A percentile compares a stretch with the other conserved stretches of the same genome.
Conservation (phyloP, 495 filamentous ascomycete genomes). For the Penicillium subrubescens region DNA sequence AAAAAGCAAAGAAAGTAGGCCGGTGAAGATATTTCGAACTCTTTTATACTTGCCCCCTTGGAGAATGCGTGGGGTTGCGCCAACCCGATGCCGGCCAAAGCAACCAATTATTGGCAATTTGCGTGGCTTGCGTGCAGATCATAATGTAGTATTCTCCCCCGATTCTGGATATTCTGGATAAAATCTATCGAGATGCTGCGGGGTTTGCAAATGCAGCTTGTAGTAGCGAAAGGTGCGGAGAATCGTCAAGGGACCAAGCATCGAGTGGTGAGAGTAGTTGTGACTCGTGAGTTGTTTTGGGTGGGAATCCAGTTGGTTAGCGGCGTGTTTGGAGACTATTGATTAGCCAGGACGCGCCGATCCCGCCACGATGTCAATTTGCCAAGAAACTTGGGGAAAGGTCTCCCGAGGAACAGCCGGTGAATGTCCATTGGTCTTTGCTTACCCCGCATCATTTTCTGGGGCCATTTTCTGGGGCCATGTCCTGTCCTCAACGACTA, state of each 20-base stretch:
- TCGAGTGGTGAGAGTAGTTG: background rate
- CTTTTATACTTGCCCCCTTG: constrained; percentile 2
- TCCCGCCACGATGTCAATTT: constrained; percentile 7
- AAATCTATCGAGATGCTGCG: constrained; percentile 1
- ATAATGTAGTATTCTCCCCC: background rate
- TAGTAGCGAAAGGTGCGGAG: constrained; percentile 1
- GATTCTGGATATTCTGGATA: background rate
- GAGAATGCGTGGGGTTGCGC: background rate
- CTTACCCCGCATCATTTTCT: background rate
- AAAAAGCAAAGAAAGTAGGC: background rate
- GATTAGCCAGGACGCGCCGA: constrained; percentile 15
- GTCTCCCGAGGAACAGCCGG: background rate
- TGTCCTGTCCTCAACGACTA: background rate
- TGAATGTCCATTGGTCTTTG: background rate
- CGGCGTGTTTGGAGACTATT: constrained; percentile 22
- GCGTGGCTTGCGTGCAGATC: background rate
- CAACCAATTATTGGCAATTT: background rate
- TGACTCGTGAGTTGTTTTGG: background rate
- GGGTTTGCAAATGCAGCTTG: background rate
- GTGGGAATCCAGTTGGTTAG: background rate
- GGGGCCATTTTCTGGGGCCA: background rate
- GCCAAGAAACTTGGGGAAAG: constrained; percentile 5
- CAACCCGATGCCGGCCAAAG: background rate
- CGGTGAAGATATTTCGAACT: no score
- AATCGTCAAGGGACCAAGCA: background rate